Evolutionary conservation across 2,329 filamentous ascomycete genomes (phyloP), one percentile per base, ranked within the genome.

Genomic region (Teratosphaeria zuluensis): DNA sequence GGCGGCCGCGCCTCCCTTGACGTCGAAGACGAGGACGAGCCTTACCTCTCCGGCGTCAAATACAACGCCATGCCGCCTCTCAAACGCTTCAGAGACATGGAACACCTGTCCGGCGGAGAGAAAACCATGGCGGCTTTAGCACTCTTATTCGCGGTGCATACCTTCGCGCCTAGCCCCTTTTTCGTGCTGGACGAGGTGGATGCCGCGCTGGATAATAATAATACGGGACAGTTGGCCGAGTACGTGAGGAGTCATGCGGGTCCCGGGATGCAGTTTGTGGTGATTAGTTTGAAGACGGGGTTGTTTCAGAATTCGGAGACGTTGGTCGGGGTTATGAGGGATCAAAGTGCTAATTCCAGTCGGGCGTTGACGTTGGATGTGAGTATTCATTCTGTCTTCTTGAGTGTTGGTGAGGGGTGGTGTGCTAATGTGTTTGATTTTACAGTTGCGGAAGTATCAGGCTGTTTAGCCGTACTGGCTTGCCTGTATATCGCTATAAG

Each of bases 11-110:
- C 85, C 1, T 96, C 96, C 70, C 85, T 99, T 54, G 92, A 96
- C 70, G 92, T 95, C 72, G 92, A 96, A 72, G 92, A 99, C 72
- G 89, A 58, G 48, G 91, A 96, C 63, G 92, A 95, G 69, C 94
- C 94, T 0, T 99, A 97, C 73, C 83, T 96, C 3, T 90, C 89
- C 48, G 94, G 94, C 33, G 91, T 99, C 75, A 96, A 96, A 71
- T 99, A 99, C 75, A 92, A 97, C 72, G 95, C 94, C 62, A 99
- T 97, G 92, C 94, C 94, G 21, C 94, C 94, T 1, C 84, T 96
- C 62, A 99, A 99, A 78, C 90, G 94, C 53, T 99, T 99, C 83
- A 84, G 94, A 67, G 95, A 99, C 73, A 99, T 99, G 94, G 94
- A 99, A 74, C 94, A 96, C 72, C 79, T 99, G 9, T 96, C 90